A percentile compares a stretch with the other conserved stretches of the same genome.
Evolutionary conservation across 805 yeast genomes (phyloP).

Genomic region (Scheffersomyces ergatensis): DNA sequence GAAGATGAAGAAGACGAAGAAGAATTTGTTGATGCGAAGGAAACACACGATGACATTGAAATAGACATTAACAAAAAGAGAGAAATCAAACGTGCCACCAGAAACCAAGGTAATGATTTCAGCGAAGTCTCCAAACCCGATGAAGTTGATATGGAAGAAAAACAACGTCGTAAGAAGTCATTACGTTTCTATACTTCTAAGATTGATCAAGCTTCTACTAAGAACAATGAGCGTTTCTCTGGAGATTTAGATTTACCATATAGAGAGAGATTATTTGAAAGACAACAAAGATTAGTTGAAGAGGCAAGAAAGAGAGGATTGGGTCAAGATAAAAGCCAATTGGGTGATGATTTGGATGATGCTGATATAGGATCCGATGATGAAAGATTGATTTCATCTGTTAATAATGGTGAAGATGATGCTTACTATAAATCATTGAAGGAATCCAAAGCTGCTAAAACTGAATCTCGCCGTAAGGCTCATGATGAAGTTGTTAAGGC

Average conservation of each 20-base stretch:
- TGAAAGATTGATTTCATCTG: constrained; percentile 37
- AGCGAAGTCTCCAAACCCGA: constrained; percentile 67
- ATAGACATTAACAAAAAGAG: constrained; percentile 55
- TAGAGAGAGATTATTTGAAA: constrained; percentile 82
- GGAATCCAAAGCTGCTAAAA: constrained; percentile 44
- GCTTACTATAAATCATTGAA: constrained; percentile 60
- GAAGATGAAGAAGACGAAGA: constrained; percentile 15
- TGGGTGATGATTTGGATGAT: constrained; percentile 57
- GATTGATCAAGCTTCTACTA: constrained; percentile 79
- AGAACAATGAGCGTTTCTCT: constrained; percentile 43
- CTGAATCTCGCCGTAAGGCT: constrained; percentile 54
- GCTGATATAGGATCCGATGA: constrained; percentile 50
- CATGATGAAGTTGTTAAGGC: constrained; percentile 74
- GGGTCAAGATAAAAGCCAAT: constrained; percentile 41
- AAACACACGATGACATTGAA: constrained; percentile 34
- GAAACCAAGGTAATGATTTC: constrained; percentile 44
- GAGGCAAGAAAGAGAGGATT: constrained; percentile 85
- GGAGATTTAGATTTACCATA: constrained; percentile 95
- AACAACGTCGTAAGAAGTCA: constrained; percentile 72
- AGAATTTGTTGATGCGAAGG: constrained; percentile 16
- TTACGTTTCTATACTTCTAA: constrained; percentile 95
- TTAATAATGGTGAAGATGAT: constrained; percentile 48
- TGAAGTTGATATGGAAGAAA: constrained; percentile 84
- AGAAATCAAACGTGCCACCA: constrained; percentile 38
- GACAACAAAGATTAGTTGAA: constrained; percentile 82